Percentiles rank a stretch among this genome's conserved stretches.
phyloP scores from a whole-genome alignment of 257 asterid species.

The Nicotiana tabacum region DNA sequence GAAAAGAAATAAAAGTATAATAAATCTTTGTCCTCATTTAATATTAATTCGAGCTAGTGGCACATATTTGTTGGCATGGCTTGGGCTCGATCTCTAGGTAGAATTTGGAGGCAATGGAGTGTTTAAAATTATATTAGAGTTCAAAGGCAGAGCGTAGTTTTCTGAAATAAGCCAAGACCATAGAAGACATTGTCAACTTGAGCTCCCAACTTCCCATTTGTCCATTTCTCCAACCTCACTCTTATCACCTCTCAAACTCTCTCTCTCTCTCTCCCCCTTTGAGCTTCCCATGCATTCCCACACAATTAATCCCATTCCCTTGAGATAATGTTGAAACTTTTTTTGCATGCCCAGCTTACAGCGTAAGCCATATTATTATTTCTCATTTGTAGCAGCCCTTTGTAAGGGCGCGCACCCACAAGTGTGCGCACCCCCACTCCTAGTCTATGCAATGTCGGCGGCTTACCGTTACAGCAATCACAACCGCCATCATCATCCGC shows the following conservation, averaged over 20 bases:
- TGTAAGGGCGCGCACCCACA: conserved; percentile 37
- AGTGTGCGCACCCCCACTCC: conserved; percentile 39
- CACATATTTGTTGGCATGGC: not conserved
- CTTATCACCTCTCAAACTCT: conserved; percentile 3
- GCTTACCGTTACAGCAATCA: conserved; percentile 20
- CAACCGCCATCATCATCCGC: not conserved
- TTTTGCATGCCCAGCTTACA: not conserved
- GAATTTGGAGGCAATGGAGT: not conserved
- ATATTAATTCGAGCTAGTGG: not conserved
- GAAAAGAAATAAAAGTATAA: too few relatives aligned
- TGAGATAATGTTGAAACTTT: conserved; percentile 16
- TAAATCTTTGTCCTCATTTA: not conserved
- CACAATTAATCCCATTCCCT: conserved; percentile 25
- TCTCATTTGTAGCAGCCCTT: conserved; percentile 20
- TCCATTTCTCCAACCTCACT: conserved; percentile 8
- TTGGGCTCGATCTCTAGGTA: not conserved
- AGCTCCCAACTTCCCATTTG: conserved; percentile 32
- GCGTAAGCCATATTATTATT: conserved; percentile 14
- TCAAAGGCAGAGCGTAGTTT: conserved; percentile 14
- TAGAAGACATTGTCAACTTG: conserved; percentile 28
- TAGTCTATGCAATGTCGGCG: not conserved
- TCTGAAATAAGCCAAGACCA: conserved; percentile 19
- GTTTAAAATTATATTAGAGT: not conserved
- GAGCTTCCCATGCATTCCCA: conserved; percentile 23
- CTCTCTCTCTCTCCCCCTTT: conserved; percentile 23